phyloP scores from a whole-genome alignment of 1,284 basidiomycete genomes.

The Ceratobasidium sp. region DNA sequence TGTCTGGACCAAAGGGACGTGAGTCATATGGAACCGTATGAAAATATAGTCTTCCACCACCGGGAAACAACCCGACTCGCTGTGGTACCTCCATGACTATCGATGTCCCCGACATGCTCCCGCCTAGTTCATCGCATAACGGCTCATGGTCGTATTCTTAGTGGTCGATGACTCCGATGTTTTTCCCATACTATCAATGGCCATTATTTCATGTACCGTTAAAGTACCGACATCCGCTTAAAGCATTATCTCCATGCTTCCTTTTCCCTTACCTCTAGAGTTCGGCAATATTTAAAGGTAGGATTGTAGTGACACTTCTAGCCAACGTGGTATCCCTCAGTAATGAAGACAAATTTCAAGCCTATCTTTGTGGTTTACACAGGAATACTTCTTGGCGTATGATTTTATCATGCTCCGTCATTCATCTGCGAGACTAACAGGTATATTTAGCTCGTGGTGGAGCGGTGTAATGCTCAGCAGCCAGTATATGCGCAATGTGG shows the following conservation, averaged over 20 bases:
- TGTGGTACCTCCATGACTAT: slow-evolving; percentile 20
- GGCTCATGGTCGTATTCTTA: background rate
- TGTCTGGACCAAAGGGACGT: background rate
- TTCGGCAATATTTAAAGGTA: background rate
- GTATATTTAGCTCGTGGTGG: background rate
- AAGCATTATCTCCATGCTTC: slow-evolving; percentile 1
- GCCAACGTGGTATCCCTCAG: background rate
- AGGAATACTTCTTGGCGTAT: background rate
- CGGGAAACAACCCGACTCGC: background rate
- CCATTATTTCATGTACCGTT: background rate
- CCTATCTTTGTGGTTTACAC: background rate
- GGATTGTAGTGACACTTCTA: too few relatives aligned
- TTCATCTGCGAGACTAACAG: background rate
- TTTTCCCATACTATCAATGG: slow-evolving; percentile 1
- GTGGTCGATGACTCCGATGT: slow-evolving; percentile 13
- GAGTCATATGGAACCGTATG: background rate
- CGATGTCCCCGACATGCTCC: slow-evolving; percentile 8
- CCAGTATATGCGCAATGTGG: slow-evolving; percentile 36
- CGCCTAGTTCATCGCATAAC: background rate
- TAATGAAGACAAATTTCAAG: background rate
- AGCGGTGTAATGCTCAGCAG: slow-evolving; percentile 13
- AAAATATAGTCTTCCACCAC: background rate
- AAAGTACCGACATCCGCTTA: background rate
- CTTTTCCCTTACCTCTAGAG: background rate
- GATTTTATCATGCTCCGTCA: background rate